phyloP scores from a whole-genome alignment of 2,329 filamentous ascomycete species.

The Trichoderma brevicompactum region DNA sequence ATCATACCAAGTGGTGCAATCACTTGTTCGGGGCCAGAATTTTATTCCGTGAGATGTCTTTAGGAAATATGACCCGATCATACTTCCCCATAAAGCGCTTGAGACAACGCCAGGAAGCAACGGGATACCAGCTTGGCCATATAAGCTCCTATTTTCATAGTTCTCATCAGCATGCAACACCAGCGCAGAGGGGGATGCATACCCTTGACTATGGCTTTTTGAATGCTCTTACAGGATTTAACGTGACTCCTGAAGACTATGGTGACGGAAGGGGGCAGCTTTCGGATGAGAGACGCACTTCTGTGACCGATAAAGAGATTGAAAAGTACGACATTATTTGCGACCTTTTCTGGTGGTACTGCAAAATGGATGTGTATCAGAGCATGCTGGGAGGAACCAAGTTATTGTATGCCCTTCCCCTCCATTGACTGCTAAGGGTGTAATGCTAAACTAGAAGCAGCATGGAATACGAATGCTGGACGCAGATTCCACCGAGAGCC shows the following conservation, averaged over 20 bases:
- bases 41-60: slow-evolving; percentile 81
- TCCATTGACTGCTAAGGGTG: not conserved
- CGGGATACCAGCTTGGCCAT: slow-evolving; percentile 8
- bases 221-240: slow-evolving; percentile 47
- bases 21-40: slow-evolving; percentile 85
- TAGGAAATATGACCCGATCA: slow-evolving; percentile 70
- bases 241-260: slow-evolving; percentile 46
- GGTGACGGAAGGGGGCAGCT: slow-evolving; percentile 41
- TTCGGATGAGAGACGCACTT: slow-evolving; percentile 34
- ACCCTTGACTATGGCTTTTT: slow-evolving; percentile 51
- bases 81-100: slow-evolving; percentile 66
- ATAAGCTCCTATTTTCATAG: slow-evolving; percentile 19
- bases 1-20: slow-evolving; percentile 94
- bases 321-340: slow-evolving; percentile 79
- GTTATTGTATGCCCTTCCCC: slow-evolving; percentile 69
- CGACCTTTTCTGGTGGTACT: slow-evolving; percentile 95
- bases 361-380: slow-evolving; percentile 91
- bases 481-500: slow-evolving; percentile 84
- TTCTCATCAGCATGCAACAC: slow-evolving; percentile 37
- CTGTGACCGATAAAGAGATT: slow-evolving; percentile 64
- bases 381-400: slow-evolving; percentile 84
- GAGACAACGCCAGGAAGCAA: slow-evolving; percentile 33
- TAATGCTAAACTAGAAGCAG: slow-evolving; percentile 50
- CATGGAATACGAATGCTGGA: slow-evolving; percentile 79
- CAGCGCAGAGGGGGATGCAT: slow-evolving; percentile 27